Base-by-base conservation (phyloP, 2,329 filamentous ascomycete genomes). In the Chaetomium sp. region DNA sequence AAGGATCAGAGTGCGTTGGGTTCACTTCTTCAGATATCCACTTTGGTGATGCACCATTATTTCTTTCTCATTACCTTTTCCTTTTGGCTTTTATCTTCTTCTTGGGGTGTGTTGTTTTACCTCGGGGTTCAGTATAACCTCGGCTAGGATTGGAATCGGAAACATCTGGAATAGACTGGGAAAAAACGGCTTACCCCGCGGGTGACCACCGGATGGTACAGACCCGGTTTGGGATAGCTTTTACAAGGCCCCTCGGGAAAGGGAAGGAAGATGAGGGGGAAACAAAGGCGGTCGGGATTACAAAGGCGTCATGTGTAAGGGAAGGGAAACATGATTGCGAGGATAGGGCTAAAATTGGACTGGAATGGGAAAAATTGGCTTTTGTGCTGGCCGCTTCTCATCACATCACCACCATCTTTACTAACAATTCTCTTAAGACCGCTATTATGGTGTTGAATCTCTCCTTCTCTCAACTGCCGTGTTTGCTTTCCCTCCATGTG, bases 131-230 rank as follows among this genome's bases (percentile, higher is more conserved):
- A 27, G 19, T 27, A 27, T 27, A 27, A 27, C 6, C 48, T 12
- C 33, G 50, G 33, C 36, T 37, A 41, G 56, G 50, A 54, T 58
- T 12, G 19, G 19, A 27, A 27, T 27, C 19, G 19, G 19, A 27
- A 27, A 27, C 19, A 27, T 27, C 19, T 27, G 19, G 19, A 11
- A 11, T 49, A 59, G 57, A 59, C 46, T 53, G 56, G 49, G 45
- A 27, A 12, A 45, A 54, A 45, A 38, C 44, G 41, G 33, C 50
- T 52, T 8, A 27, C 47, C 47, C 27, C 19, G 32, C n/a, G 43
- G 48, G 32, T 42, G 40, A 50, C 49, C 52, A 49, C 52, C 48
- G 49, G 52, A 47, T 49, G 52, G 48, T 45, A 45, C 34, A 45
- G 44, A 38, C 11, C n/a, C 14, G 36, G n/a, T 48, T 6, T 32